A percentile compares a stretch with the other conserved stretches of the same genome.
These are phyloP conservation scores for Ramichloridium luteum DNA, from an alignment of 2,329 filamentous ascomycete species.

Conservation along the genomic window DNA sequence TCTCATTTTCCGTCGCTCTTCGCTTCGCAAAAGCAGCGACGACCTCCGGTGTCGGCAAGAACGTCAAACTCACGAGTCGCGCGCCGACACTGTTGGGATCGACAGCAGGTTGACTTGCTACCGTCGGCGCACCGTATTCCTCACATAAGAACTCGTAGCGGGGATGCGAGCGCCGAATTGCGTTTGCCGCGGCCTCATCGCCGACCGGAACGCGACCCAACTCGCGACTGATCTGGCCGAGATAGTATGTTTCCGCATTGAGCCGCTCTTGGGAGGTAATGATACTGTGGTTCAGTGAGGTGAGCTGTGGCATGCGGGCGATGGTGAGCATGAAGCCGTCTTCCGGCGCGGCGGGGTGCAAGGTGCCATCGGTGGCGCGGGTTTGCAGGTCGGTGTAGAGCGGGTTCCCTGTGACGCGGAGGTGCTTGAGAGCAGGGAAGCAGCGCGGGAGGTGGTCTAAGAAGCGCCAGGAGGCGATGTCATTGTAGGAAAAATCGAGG, in stretches of 20 bases:
- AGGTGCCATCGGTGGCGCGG: conserved; percentile 28
- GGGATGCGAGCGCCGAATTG: conserved; percentile 42
- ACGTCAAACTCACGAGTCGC: conserved; percentile 52
- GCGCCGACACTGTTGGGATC: conserved; percentile 76
- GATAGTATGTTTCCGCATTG: conserved; percentile 89
- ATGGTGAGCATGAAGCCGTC: conserved; percentile 84
- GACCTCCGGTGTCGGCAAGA: conserved; percentile 37
- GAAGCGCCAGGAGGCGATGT: conserved; percentile 52
- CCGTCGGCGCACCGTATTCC: conserved; percentile 58
- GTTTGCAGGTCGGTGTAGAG: conserved; percentile 53
- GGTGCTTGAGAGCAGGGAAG: conserved; percentile 61
- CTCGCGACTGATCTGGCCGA: conserved; percentile 69
- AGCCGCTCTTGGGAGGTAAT: conserved; percentile 63
- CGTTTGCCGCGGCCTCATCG: conserved; percentile 40
- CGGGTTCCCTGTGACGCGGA: conserved; percentile 79
- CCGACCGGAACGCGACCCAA: conserved; percentile 39
- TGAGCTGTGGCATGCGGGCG: conserved; percentile 57
- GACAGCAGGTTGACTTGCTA: conserved; percentile 39
- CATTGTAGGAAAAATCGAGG: conserved; percentile 36
- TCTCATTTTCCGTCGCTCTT: neutral
- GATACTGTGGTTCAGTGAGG: conserved; percentile 56
- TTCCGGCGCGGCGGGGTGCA: conserved; percentile 48
- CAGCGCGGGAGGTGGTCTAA: conserved; percentile 53
- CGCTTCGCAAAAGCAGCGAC: neutral
- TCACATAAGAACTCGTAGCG: conserved; percentile 63